phyloP scores from a whole-genome alignment of 2,329 filamentous ascomycete genomes.

The Knufia fluminis region DNA sequence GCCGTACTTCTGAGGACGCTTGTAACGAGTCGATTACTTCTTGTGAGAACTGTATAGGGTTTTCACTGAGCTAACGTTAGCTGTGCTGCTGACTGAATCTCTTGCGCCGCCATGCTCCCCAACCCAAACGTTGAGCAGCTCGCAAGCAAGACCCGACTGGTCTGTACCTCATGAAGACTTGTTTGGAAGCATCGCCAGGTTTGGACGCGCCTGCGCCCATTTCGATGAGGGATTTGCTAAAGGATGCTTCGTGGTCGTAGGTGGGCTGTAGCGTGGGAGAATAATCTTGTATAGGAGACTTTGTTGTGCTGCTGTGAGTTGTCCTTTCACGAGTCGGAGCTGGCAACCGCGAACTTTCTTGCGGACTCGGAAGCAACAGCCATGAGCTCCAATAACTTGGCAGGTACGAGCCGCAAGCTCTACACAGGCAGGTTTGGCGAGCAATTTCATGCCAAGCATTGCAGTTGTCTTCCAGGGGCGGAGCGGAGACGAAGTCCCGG shows the following conservation, averaged over 20 bases:
- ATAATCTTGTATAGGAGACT: too few species aligned
- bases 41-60: slow-evolving; percentile 64
- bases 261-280: too few species aligned
- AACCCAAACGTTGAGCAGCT: too few species aligned
- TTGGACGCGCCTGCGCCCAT: slow-evolving; percentile 59
- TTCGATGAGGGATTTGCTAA: slow-evolving; percentile 9
- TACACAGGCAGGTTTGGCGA: not conserved
- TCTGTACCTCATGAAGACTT: slow-evolving; percentile 54
- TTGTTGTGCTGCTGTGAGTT: not conserved
- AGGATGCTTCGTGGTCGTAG: too few species aligned
- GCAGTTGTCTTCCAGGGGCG: too few species aligned
- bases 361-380: slow-evolving; percentile 2
- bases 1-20: slow-evolving; percentile 68
- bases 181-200: slow-evolving; percentile 46
- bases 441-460: too few species aligned
- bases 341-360: not conserved
- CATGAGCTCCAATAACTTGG: not conserved
- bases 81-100: not conserved
- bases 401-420: not conserved
- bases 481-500: too few species aligned
- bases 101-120: too few species aligned
- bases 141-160: not conserved
- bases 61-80: slow-evolving; percentile 37
- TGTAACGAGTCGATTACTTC: slow-evolving; percentile 76
- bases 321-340: not conserved